Evolutionary conservation across 2,329 filamentous ascomycete species (phyloP).

Genomic region (Penicillium glabrum): DNA sequence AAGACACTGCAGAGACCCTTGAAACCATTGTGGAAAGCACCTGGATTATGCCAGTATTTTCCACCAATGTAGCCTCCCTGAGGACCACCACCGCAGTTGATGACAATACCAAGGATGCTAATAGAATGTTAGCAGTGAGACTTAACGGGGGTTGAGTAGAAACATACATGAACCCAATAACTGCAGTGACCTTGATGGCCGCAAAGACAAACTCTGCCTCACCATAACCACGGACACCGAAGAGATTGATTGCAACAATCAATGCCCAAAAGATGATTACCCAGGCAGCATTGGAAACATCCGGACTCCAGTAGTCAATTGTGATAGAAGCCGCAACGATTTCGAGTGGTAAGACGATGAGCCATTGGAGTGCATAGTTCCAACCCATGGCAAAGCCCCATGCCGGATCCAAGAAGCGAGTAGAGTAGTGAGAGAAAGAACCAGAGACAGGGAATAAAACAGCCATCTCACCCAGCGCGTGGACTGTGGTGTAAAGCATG

Average conservation of each 20-base stretch:
- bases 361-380: conserved; percentile 91
- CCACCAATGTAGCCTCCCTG: conserved; percentile 76
- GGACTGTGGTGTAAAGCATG: conserved; percentile 91
- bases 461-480: conserved; percentile 87
- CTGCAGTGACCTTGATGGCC: conserved; percentile 79
- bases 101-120: conserved; percentile 78
- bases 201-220: conserved; percentile 88
- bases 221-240: conserved; percentile 84
- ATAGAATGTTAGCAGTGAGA: conserved; percentile 14
- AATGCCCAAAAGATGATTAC: conserved; percentile 76
- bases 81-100: conserved; percentile 78
- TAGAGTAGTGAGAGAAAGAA: conserved; percentile 89
- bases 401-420: conserved; percentile 86
- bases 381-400: conserved; percentile 94
- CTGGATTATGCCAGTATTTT: conserved; percentile 72
- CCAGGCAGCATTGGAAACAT: conserved; percentile 69
- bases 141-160: neutral
- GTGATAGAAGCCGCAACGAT: conserved; percentile 85
- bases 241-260: conserved; percentile 81
- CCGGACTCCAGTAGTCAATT: conserved; percentile 73
- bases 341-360: conserved; percentile 78
- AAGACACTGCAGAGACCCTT: conserved; percentile 65
- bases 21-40: conserved; percentile 70
- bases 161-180: conserved; percentile 82
- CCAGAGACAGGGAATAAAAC: conserved; percentile 88